Evolutionary conservation across 306 rosid species (phyloP).

Genomic region (Rubus idaeus): DNA sequence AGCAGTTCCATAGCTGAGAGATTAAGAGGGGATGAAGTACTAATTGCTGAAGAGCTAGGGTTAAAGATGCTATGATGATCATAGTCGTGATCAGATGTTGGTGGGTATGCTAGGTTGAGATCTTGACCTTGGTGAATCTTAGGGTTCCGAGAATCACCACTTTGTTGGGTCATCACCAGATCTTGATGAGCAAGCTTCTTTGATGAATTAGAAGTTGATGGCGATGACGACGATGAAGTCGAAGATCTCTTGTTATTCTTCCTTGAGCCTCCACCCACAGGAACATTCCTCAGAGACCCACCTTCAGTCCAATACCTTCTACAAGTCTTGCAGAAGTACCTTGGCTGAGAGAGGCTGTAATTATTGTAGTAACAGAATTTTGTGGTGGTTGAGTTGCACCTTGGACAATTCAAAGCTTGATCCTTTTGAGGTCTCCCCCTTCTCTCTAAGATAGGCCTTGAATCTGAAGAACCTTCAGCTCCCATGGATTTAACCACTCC

Average conservation of each 20-base stretch:
- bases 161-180: slow-evolving; percentile 25
- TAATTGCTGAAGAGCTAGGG: slow-evolving; percentile 33
- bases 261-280: slow-evolving; percentile 97
- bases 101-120: slow-evolving; percentile 78
- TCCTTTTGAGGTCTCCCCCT: slow-evolving; percentile 76
- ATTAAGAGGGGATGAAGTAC: slow-evolving; percentile 29
- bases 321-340: slow-evolving; percentile 94
- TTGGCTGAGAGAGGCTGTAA: slow-evolving; percentile 92
- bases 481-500: slow-evolving; percentile 60
- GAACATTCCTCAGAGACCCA: slow-evolving; percentile 91
- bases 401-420: slow-evolving; percentile 88
- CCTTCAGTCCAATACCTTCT: slow-evolving; percentile 99
- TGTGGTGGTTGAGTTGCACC: slow-evolving; percentile 95
- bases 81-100: slow-evolving; percentile 29
- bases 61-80: slow-evolving; percentile 43
- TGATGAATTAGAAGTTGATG: slow-evolving; percentile 36
- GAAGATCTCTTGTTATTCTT: slow-evolving; percentile 73
- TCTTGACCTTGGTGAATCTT: slow-evolving; percentile 82
- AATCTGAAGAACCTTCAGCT: slow-evolving; percentile 28
- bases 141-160: slow-evolving; percentile 50
- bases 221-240: slow-evolving; percentile 28
- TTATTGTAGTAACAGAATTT: slow-evolving; percentile 97
- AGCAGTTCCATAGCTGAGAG: slow-evolving; percentile 74
- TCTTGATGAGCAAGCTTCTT: slow-evolving; percentile 40
- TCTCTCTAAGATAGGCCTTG: slow-evolving; percentile 60